Base-by-base conservation (phyloP, 805 yeast species). In the Tetrapisispora nanseiensis region DNA sequence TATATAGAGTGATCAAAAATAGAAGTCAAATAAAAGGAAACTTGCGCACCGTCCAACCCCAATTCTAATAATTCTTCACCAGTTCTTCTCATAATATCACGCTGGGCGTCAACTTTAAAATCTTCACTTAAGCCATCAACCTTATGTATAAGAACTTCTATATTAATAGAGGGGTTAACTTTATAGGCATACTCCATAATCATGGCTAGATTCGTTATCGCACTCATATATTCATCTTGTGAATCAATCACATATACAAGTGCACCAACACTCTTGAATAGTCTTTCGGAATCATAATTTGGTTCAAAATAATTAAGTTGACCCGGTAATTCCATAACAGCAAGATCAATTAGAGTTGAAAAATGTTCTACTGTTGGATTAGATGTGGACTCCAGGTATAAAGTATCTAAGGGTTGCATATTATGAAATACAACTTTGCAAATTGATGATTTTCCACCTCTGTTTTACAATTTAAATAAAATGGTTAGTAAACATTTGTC, bases 91-190 rank as follows among this genome's bases (percentile, higher is more conserved):
- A 86, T 87, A 42, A 92, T 92, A 58, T 92, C 97, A 56, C 97
- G 74, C 59, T 89, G 96, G 10, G 96, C 92, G 60, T 92, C 98
- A 40, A 86, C 72, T 46, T 95, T 72, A 61, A 85, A 92, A 61
- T 92, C 98, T 55, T 92, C 98, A 42, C 86, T 78, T 33, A 90
- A 70, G 0, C 97, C 97, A 57, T 92, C 98, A 41, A 92, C 90
- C 61, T 92, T 92, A 65, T 92, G 98, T 36, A 92, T 87, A 42
- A 92, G 71, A 3, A 90, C 95, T 62, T 92, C 98, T 39, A 92
- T 81, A 57, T 87, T 86, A 38, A 90, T 81, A 29, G 70, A 70
- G 3, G 95, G 95, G 54, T 89, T 86, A 32, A 82, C 82, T 52
- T 80, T 78, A 56, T 82, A 78, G 0, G 95, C 97, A 53, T 80